Conservation (phyloP, 306 rosid species). For the Vicia sativa region DNA sequence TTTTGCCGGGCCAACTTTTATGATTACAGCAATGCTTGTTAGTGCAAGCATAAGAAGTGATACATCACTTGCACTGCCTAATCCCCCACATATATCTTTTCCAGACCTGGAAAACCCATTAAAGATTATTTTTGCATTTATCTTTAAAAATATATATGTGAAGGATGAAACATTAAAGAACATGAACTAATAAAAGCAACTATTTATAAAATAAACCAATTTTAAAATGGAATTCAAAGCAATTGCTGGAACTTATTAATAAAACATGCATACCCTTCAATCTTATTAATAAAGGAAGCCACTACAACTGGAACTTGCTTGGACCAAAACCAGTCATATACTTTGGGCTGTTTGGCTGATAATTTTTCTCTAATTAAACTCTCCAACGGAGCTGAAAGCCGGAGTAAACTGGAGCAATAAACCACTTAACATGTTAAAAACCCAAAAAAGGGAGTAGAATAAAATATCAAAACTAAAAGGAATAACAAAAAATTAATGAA, state of each 20-base stretch:
- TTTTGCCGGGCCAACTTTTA: slow-evolving; percentile 83
- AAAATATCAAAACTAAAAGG: slow-evolving; percentile 27
- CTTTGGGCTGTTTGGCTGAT: slow-evolving; percentile 80
- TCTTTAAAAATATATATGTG: slow-evolving; percentile 18
- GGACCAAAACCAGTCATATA: slow-evolving; percentile 90
- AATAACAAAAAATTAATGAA: slow-evolving; percentile 7
- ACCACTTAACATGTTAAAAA: slow-evolving; percentile 39
- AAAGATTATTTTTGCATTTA: slow-evolving; percentile 37
- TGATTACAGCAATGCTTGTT: slow-evolving; percentile 77
- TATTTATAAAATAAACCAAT: slow-evolving; percentile 33
- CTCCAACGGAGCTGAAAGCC: slow-evolving; percentile 78
- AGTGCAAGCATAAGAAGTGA: slow-evolving; percentile 86
- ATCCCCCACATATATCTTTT: slow-evolving; percentile 47
- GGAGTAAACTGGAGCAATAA: slow-evolving; percentile 67
- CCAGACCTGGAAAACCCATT: slow-evolving; percentile 59
- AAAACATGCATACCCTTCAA: slow-evolving; percentile 66
- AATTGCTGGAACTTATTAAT: slow-evolving; percentile 51
- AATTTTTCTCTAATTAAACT: slow-evolving; percentile 79
- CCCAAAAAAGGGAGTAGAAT: slow-evolving; percentile 32
- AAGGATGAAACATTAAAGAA: slow-evolving; percentile 22
- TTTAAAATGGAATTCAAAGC: slow-evolving; percentile 53
- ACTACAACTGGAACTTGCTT: slow-evolving; percentile 80
- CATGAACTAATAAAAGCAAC: slow-evolving; percentile 23
- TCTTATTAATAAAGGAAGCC: slow-evolving; percentile 66
- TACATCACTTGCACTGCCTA: slow-evolving; percentile 53